A percentile compares a stretch with the other conserved stretches of the same genome.
Evolutionary conservation across 2,329 filamentous ascomycete genomes (phyloP).

Genomic region (Alternaria angustiovoidea): DNA sequence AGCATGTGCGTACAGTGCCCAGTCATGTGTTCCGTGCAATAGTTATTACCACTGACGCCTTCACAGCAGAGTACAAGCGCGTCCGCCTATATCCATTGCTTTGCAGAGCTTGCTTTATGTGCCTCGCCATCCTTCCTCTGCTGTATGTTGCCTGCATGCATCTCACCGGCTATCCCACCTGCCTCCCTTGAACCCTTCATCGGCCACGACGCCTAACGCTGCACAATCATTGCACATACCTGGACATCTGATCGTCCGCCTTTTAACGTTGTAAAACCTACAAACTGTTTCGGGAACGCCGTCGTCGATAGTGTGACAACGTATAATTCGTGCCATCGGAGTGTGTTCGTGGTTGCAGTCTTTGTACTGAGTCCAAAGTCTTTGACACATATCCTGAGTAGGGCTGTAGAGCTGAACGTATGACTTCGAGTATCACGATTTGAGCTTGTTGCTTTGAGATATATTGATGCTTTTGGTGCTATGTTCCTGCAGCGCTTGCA

Average conservation of each 20-base stretch:
- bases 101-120: neutral
- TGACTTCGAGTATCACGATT: neutral
- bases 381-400: constrained; percentile 1
- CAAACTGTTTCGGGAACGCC: neutral
- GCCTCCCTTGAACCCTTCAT: constrained; percentile 7
- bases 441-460: neutral
- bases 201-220: neutral
- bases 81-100: neutral
- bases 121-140: neutral
- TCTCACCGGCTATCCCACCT: constrained; percentile 1
- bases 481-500: neutral
- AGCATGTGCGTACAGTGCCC: neutral
- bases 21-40: neutral
- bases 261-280: neutral
- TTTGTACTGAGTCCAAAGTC: constrained; percentile 4
- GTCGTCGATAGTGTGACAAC: constrained; percentile 1
- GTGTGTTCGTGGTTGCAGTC: constrained; percentile 9
- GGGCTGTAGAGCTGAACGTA: neutral
- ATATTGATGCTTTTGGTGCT: neutral
- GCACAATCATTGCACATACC: constrained; percentile 3
- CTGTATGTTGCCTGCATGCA: neutral
- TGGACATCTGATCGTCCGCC: neutral
- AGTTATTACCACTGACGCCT: neutral
- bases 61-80: neutral
- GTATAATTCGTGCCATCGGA: neutral